Evolutionary conservation across 352 stramenopile genomes (phyloP).

Genomic region (Globisporangium irregulare): DNA sequence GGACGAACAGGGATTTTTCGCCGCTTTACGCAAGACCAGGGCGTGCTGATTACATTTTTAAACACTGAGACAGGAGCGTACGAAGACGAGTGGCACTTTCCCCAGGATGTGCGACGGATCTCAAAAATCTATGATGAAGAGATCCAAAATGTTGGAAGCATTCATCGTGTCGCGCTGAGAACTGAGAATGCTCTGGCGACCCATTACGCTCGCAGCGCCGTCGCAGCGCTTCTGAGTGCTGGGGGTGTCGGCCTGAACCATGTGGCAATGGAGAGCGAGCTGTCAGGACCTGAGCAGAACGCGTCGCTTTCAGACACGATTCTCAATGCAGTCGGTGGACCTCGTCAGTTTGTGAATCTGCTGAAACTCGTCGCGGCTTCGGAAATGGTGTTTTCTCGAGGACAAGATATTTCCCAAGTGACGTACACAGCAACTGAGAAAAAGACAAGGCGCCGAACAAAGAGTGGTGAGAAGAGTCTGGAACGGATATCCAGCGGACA

Average conservation of each 20-base stretch:
- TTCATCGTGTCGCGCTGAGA: constrained; percentile 67
- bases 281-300: constrained; percentile 11
- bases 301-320: constrained; percentile 34
- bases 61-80: constrained; percentile 86
- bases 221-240: constrained; percentile 32
- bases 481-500: neutral
- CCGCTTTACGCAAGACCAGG: constrained; percentile 47
- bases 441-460: neutral
- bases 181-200: constrained; percentile 82
- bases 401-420: neutral
- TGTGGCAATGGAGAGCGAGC: constrained; percentile 7
- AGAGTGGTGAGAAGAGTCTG: neutral
- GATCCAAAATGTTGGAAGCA: constrained; percentile 60
- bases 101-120: constrained; percentile 73
- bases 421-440: neutral
- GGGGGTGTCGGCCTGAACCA: neutral
- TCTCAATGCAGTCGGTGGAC: constrained; percentile 53
- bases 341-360: constrained; percentile 73
- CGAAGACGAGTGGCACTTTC: constrained; percentile 79
- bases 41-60: constrained; percentile 77
- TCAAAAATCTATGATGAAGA: constrained; percentile 80
- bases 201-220: constrained; percentile 73
- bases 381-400: constrained; percentile 57
- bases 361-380: constrained; percentile 81
- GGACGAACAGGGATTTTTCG: constrained; percentile 72